Base-by-base conservation (phyloP, 164 flowering plant genomes). In the Santalum album region DNA sequence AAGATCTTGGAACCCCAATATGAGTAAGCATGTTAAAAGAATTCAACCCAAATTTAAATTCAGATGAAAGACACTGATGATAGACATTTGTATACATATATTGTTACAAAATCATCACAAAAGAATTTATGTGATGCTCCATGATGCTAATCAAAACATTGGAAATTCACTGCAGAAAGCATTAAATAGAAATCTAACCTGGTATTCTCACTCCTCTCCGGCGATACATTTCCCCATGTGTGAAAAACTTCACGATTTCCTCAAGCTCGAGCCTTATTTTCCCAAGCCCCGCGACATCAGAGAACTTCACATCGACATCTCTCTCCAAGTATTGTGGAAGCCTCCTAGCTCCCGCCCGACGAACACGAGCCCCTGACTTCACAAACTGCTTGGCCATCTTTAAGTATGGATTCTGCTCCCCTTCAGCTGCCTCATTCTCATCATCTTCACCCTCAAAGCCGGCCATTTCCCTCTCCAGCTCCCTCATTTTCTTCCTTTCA, bases 241-340 rank as follows among this genome's bases (percentile, higher is more conserved):
- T 91, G 70, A 91, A 91, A 57, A 91, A 91, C 76, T 91, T 91
- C 51, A 91, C 98, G 66, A 91, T 70, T 73, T 91, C 98, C 74
- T 91, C 98, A 45, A 91, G 89, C 68, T 88, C 96, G 49, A 88
- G 77, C 22, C 95, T 63, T 34, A 91, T 88, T 57, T 91, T 88
- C 34, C 98, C 98, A 54, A 91, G 92, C 46, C 98, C 98, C 0
- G 98, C 98, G 68, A 91, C 96, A 79, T 91, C 98, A 18, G 87
- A 39, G 58, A 91, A 91, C 75, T 86, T 88, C 61, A 91, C 98
- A 75, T 91, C 96, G 46, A 78, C 75, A 44, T 75, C 88, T 62
- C 78, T 79, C 61, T 91, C 98, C 72, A 86, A 53, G 58, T 78
- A 91, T 70, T 91, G 88, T 14, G 98, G 92, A 45, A 78, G 59